phyloP scores from a whole-genome alignment of 139 green algal genomes.

The Chlamydomonas eustigma region DNA sequence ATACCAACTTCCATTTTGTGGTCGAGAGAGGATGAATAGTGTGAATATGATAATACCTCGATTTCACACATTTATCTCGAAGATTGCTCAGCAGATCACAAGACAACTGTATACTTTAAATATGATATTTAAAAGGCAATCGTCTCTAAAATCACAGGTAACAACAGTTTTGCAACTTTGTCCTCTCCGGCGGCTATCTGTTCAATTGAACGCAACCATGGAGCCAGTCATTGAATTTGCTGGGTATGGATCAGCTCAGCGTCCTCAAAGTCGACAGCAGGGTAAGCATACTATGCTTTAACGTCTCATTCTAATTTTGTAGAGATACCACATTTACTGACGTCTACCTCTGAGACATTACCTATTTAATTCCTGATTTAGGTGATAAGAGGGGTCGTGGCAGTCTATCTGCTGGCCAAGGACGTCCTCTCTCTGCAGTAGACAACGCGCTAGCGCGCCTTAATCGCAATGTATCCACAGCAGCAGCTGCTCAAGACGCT shows the following conservation, averaged over 20 bases:
- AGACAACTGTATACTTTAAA: no score
- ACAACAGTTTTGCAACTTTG: no score
- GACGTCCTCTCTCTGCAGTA: background rate
- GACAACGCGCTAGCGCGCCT: background rate
- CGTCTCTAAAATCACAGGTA: no score
- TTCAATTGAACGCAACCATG: background rate
- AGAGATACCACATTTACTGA: no score
- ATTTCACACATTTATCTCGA: no score
- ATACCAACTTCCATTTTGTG: no score
- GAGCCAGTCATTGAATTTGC: slow-evolving; percentile 10
- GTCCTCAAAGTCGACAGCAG: background rate
- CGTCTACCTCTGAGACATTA: background rate
- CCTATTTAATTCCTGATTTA: background rate
- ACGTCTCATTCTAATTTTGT: no score
- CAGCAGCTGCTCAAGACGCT: background rate
- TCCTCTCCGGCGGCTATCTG: background rate
- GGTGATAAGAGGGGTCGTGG: background rate
- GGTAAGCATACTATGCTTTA: background rate
- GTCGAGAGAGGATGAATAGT: no score
- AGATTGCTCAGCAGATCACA: no score
- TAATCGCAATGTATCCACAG: background rate
- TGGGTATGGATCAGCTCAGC: background rate
- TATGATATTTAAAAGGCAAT: no score
- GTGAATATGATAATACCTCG: no score
- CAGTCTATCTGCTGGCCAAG: background rate